A percentile compares a stretch with the other conserved stretches of the same genome.
Evolutionary conservation across 2,329 filamentous ascomycete species (phyloP).

Genomic region (Elsinoe fawcettii): DNA sequence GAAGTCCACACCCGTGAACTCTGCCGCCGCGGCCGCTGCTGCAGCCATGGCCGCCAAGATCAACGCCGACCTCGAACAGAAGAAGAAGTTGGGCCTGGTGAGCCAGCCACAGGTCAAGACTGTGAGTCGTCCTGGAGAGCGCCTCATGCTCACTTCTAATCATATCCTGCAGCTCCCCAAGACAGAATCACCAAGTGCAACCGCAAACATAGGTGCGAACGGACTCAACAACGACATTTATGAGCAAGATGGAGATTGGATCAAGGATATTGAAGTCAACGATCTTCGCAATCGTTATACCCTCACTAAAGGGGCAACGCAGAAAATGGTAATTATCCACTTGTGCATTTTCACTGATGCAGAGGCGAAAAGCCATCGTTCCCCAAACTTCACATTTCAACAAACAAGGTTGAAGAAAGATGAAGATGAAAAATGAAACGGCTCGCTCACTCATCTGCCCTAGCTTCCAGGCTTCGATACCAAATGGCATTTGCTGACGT

Average conservation of each 20-base stretch:
- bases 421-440: constrained; percentile 28
- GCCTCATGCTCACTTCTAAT: background rate
- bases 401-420: constrained; percentile 23
- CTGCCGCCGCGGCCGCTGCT: constrained; percentile 34
- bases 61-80: constrained; percentile 44
- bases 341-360: constrained; percentile 59
- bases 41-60: constrained; percentile 70
- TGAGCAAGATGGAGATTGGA: constrained; percentile 92
- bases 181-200: constrained; percentile 20
- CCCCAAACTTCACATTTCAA: constrained; percentile 20
- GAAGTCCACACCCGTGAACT: constrained; percentile 62
- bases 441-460: constrained; percentile 38
- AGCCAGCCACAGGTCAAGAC: background rate
- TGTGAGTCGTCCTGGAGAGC: background rate
- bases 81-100: constrained; percentile 51
- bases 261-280: constrained; percentile 98
- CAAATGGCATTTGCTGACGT: constrained; percentile 93
- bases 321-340: constrained; percentile 96
- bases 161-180: constrained; percentile 19
- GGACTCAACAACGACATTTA: constrained; percentile 75
- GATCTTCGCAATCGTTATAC: constrained; percentile 94
- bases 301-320: constrained; percentile 91
- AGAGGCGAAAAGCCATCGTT: constrained; percentile 34
- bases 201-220: constrained; percentile 43
- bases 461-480: constrained; percentile 39